A percentile compares a stretch with the other conserved stretches of the same genome.
Conservation (phyloP, 2,329 filamentous ascomycete species). For the Beauveria pseudobassiana region DNA sequence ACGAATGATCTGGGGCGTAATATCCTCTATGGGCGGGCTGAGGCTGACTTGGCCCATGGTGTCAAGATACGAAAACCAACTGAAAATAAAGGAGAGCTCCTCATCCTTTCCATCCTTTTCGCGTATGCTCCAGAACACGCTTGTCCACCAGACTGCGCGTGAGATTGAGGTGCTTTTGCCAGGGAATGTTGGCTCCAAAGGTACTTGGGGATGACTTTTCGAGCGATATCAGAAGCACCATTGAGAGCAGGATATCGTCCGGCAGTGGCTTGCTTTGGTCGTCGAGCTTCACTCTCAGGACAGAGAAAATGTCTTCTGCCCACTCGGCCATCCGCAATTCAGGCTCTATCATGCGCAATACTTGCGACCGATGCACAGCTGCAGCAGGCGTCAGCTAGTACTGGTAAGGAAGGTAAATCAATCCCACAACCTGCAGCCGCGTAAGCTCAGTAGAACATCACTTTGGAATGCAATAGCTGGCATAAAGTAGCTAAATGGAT, state of each 20-base stretch:
- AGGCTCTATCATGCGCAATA: slow-evolving; percentile 67
- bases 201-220: slow-evolving; percentile 78
- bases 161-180: slow-evolving; percentile 71
- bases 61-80: slow-evolving; percentile 81
- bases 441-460: slow-evolving; percentile 65
- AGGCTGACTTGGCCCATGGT: slow-evolving; percentile 67
- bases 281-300: slow-evolving; percentile 58
- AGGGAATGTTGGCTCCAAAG: slow-evolving; percentile 72
- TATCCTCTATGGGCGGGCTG: slow-evolving; percentile 25
- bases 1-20: background rate
- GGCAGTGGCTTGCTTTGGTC: slow-evolving; percentile 56
- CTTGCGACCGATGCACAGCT: slow-evolving; percentile 71
- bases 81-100: slow-evolving; percentile 65
- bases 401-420: no score
- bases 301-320: slow-evolving; percentile 72
- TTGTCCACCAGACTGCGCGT: slow-evolving; percentile 68
- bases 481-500: slow-evolving; percentile 43
- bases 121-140: slow-evolving; percentile 35
- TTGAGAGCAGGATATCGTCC: slow-evolving; percentile 67
- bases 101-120: slow-evolving; percentile 42
- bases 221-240: slow-evolving; percentile 77
- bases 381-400: slow-evolving; percentile 9
- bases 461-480: slow-evolving; percentile 59
- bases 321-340: slow-evolving; percentile 70
- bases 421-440: no score